phyloP scores from a whole-genome alignment of 768 basidiomycete genomes.

The Amanita muscaria region DNA sequence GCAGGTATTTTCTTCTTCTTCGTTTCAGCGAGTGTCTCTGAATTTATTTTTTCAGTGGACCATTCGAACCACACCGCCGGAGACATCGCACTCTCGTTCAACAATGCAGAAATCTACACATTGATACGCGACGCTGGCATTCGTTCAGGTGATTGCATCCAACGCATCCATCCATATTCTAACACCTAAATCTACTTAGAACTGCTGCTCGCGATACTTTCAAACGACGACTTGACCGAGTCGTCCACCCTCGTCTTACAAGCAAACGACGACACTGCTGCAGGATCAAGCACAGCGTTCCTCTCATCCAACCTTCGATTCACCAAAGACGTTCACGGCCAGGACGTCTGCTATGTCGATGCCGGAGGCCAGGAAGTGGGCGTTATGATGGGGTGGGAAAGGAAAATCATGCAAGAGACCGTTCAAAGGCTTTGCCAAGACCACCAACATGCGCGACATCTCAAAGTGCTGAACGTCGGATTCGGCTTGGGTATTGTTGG shows the following conservation, averaged over 20 bases:
- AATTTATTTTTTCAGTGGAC: constrained; percentile 45
- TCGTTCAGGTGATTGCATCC: constrained; percentile 57
- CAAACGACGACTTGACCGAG: constrained; percentile 31
- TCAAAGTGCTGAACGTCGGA: constrained; percentile 82
- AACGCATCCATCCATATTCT: constrained; percentile 2
- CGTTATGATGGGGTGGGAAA: constrained; percentile 99
- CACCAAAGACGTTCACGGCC: constrained; percentile 59
- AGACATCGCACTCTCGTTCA: constrained; percentile 83
- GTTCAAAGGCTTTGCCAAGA: constrained; percentile 52
- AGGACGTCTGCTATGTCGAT: constrained; percentile 72
- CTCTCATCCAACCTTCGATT: constrained; percentile 64
- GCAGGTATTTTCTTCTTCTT: constrained; percentile 39
- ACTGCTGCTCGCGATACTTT: constrained; percentile 58
- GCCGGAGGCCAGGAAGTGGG: constrained; percentile 73
- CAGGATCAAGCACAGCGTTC: constrained; percentile 60
- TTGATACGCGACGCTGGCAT: constrained; percentile 89
- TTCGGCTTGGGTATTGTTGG: constrained; percentile 90
- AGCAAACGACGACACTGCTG: constrained; percentile 44
- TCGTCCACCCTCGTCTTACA: constrained; percentile 34
- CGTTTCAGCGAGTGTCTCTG: neutral
- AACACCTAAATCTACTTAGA: constrained; percentile 32
- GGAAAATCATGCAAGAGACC: constrained; percentile 76
- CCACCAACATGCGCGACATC: constrained; percentile 38
- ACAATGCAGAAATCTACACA: constrained; percentile 64
- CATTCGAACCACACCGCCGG: constrained; percentile 75